Percentiles rank a stretch among this genome's conserved stretches.
These are phyloP conservation scores for Cladosporium colombiae DNA, from an alignment of 2,329 filamentous ascomycete genomes.

Conservation along the genomic window DNA sequence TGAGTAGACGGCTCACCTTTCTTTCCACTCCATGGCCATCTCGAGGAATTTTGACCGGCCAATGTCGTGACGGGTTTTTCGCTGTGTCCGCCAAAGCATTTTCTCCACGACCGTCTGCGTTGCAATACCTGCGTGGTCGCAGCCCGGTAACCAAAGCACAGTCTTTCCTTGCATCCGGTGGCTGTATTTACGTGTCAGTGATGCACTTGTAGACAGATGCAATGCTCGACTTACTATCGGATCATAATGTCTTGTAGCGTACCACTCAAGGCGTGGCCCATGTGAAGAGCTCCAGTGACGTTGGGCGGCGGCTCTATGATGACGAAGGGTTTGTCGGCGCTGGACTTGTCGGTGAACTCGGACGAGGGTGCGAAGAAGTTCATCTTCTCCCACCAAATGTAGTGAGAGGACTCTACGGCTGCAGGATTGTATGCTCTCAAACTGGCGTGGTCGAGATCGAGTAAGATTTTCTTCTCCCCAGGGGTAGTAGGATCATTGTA, in stretches of 20 bases:
- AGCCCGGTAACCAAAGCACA: constrained; percentile 84
- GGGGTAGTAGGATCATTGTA: neutral
- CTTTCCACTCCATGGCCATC: constrained; percentile 91
- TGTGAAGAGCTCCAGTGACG: constrained; percentile 89
- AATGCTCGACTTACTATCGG: constrained; percentile 40
- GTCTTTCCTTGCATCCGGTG: constrained; percentile 87
- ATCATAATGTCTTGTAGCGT: constrained; percentile 86
- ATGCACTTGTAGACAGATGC: neutral
- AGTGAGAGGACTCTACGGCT: neutral
- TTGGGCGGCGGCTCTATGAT: constrained; percentile 94
- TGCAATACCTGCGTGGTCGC: constrained; percentile 94
- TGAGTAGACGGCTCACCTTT: constrained; percentile 62
- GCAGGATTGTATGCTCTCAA: neutral
- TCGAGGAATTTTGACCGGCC: constrained; percentile 78
- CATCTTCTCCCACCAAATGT: neutral
- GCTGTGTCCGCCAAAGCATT: constrained; percentile 76
- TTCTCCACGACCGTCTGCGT: constrained; percentile 97
- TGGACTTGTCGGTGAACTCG: neutral
- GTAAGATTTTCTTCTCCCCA: neutral
- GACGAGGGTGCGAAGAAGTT: neutral
- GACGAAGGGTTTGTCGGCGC: constrained; percentile 59
- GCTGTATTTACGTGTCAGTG: constrained; percentile 55
- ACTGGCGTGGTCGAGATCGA: neutral
- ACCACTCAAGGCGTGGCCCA: constrained; percentile 86
- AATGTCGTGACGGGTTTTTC: constrained; percentile 67